Base-by-base conservation (phyloP, 345 rosid species). In the Eucalyptus sp. region DNA sequence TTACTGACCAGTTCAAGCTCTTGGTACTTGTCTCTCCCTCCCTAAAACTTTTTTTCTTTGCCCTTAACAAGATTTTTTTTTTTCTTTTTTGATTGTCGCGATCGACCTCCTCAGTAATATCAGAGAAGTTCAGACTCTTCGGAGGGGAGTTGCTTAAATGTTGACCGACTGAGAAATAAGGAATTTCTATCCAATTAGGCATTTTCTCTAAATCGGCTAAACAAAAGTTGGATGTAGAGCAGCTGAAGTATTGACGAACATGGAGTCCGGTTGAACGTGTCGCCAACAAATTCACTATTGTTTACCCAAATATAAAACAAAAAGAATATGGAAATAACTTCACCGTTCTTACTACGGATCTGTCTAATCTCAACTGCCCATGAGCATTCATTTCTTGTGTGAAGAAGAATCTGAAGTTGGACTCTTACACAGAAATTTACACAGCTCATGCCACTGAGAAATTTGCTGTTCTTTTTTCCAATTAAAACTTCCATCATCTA, bases 1-100 rank as follows among this genome's bases (percentile, higher is more conserved):
- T 91, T 43, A 91, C 98, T 5, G 88, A 94, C 88, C 97, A 92
- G 80, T 96, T 96, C 93, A 90, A 92, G 93, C 94, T 96, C 64
- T 92, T 94, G 94, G 98, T 95, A 91, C 2, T 43, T 58, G 22
- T 71, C 5, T 20, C 51, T 52, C 86, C n/a, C 54, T 71, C 46
- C n/a, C 87, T 12, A 9, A 11, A 44, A 33, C 52, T 5, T 46
- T 41, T 25, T 76, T 43, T 43, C 50, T 88, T 31, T 18, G 31
- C 11, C 79, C 16, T 68, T 29, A 50, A 5, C 14, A 11, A 8
- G 48, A 41, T 20, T 76, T 41, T 17, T n/a, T 33, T 20, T 71
- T 50, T 14, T 10, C 16, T 50, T 41, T 81, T 27, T 22, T 60
- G 50, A 25, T 41, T 52, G 62, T 24, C 3, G 18, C 41, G 43